phyloP scores from a whole-genome alignment of 768 basidiomycete genomes.

The Mycena leptocephala region DNA sequence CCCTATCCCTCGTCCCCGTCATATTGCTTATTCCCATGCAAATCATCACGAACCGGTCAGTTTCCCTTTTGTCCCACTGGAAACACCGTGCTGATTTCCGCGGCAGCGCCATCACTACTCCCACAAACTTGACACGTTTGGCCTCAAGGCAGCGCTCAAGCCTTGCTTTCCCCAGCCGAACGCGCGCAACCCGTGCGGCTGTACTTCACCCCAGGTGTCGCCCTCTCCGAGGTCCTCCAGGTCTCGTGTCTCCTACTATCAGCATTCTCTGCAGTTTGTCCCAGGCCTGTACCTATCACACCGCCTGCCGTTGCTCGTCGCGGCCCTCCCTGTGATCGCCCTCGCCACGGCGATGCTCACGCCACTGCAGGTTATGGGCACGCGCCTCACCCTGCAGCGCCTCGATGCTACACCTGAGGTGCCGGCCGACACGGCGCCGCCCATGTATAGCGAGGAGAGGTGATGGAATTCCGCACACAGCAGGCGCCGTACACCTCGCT shows the following conservation, averaged over 20 bases:
- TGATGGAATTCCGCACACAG: constrained; percentile 22
- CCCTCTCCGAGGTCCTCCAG: neutral
- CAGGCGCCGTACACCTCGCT: constrained; percentile 17
- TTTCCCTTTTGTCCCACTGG: no score
- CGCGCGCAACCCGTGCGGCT: constrained; percentile 15
- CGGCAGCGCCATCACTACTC: constrained; percentile 26
- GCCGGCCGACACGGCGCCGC: neutral
- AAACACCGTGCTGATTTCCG: neutral
- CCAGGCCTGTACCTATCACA: neutral
- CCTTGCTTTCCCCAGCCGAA: constrained; percentile 29
- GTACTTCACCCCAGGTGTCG: constrained; percentile 29
- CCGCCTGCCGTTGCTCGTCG: neutral
- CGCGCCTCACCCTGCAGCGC: constrained; percentile 31
- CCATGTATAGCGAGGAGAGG: neutral
- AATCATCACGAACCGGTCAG: no score
- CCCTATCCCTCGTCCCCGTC: no score
- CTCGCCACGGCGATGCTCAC: constrained; percentile 18
- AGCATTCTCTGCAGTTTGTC: neutral
- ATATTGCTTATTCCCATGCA: no score
- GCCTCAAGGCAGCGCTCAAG: constrained; percentile 10
- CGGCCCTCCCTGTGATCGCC: neutral
- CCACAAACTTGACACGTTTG: constrained; percentile 22
- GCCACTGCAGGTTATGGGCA: constrained; percentile 19
- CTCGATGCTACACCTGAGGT: neutral
- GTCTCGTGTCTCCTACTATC: neutral